Evolutionary conservation across 306 rosid species (phyloP).

Genomic region (Medicago ruthenica): DNA sequence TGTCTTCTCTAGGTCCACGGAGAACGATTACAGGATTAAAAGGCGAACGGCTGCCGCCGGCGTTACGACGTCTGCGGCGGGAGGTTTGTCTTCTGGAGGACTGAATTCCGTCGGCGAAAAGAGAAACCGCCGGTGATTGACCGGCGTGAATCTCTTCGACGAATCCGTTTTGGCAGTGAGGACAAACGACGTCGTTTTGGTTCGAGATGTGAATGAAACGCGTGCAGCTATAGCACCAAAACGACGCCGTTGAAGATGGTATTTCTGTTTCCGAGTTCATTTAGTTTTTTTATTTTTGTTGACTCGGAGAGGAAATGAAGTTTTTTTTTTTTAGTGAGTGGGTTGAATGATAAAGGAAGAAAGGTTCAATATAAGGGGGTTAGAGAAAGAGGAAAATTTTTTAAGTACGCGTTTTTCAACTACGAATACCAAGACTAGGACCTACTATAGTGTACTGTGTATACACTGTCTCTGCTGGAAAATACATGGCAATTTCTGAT

Average conservation of each 20-base stretch:
- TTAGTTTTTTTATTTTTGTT: background rate
- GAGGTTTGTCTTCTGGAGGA: slow-evolving; percentile 47
- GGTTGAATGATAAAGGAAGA: background rate
- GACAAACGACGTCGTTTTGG: slow-evolving; percentile 62
- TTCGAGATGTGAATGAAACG: slow-evolving; percentile 59
- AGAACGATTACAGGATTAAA: slow-evolving; percentile 86
- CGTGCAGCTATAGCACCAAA: slow-evolving; percentile 86
- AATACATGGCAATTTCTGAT: slow-evolving; percentile 21
- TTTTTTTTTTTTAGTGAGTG: background rate
- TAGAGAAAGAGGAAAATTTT: background rate
- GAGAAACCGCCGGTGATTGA: slow-evolving; percentile 49
- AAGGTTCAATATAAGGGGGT: background rate
- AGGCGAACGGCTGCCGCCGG: slow-evolving; percentile 57
- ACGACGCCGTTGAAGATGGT: slow-evolving; percentile 64
- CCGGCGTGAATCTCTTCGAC: slow-evolving; percentile 70
- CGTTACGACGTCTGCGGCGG: slow-evolving; percentile 70
- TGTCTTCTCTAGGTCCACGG: slow-evolving; percentile 59
- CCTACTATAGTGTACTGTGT: background rate
- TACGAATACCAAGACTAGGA: background rate
- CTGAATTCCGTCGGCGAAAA: slow-evolving; percentile 39
- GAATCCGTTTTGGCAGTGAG: slow-evolving; percentile 77
- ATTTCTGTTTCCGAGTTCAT: slow-evolving; percentile 51
- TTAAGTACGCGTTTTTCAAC: slow-evolving; percentile 22
- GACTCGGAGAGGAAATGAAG: slow-evolving; percentile 14
- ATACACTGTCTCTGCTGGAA: slow-evolving; percentile 15